Conservation (phyloP, 805 yeast species). For the Tetrapisispora namnaoensis region DNA sequence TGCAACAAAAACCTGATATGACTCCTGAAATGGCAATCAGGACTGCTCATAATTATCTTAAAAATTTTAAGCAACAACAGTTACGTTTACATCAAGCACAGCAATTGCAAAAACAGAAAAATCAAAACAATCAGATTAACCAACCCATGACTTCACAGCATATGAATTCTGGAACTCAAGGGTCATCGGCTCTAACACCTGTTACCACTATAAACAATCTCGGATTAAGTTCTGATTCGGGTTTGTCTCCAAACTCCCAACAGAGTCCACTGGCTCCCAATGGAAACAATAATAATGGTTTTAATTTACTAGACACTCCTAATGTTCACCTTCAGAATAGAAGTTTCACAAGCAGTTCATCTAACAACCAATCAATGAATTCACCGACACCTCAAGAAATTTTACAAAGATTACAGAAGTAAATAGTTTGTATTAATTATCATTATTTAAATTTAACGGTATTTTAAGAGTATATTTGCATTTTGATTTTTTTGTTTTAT, state of each 20-base stretch:
- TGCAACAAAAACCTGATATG: constrained; percentile 25
- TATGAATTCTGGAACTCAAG: constrained; percentile 23
- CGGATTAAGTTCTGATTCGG: neutral
- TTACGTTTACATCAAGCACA: constrained; percentile 25
- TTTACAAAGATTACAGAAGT: constrained; percentile 28
- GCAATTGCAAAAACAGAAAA: constrained; percentile 9
- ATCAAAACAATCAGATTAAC: constrained; percentile 4
- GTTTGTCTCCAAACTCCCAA: neutral
- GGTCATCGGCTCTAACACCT: constrained; percentile 3
- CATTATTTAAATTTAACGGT: neutral
- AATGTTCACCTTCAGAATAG: neutral
- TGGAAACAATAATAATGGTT: neutral
- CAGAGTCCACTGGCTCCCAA: neutral
- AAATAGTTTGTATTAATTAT: constrained; percentile 2
- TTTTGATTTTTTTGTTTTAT: neutral
- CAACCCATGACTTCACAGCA: constrained; percentile 12
- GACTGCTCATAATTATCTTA: constrained; percentile 27
- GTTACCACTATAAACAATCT: constrained; percentile 5
- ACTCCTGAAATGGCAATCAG: constrained; percentile 26
- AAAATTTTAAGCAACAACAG: constrained; percentile 17
- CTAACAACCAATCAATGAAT: constrained; percentile 8
- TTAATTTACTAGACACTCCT: neutral
- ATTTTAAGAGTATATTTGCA: neutral
- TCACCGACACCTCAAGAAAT: constrained; percentile 30
- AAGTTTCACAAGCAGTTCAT: neutral